Base-by-base conservation (phyloP, 2,329 filamentous ascomycete genomes). In the Rutstroemia sydowiana region DNA sequence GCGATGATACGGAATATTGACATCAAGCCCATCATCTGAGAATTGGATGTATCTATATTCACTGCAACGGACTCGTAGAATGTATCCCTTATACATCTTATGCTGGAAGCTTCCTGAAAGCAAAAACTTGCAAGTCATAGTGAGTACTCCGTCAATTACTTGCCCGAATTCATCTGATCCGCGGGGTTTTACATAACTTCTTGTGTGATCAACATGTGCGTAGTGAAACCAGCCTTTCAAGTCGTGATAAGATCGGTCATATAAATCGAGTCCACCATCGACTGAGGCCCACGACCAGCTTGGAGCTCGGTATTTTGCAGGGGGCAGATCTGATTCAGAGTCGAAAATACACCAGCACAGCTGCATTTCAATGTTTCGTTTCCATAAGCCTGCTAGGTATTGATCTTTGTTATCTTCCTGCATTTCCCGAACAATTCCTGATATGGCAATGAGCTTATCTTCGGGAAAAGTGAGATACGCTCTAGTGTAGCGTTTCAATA, bases 381-480 rank as follows among this genome's bases (percentile, higher is more conserved):
- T 21, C 36, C 36, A 39, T 20, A 39, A 20, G 20, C 36, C 36
- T 8, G 36, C 36, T 2, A 39, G 16, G 3, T 18, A 39, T 20
- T 16, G n/a, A 13, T 20, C 36, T 11, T 9, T 21, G n/a, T 39
- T 9, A 5, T 8, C 3, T 11, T 39, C n/a, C 16, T 21, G 36
- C 11, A 1, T 57, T 53, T 10, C 56, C 61, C 1, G 57, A 65
- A 0, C 54, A 18, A 39, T 75, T 2, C 63, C 74, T 3, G 70
- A 68, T 55, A 58, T 74, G 16, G 62, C 65, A 4, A 72, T 70
- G 53, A 62, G 66, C 23, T 69, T 67, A 0, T 65, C 41, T 9
- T 20, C 20, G 16, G 6, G 6, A 16, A 8, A 20, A 4, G 18
- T 21, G 11, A 39, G 36, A 18, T 39, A 16, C 1, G 36, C 36